Base-by-base conservation (phyloP, 2,329 filamentous ascomycete genomes). In the Lachnellula occidentalis region DNA sequence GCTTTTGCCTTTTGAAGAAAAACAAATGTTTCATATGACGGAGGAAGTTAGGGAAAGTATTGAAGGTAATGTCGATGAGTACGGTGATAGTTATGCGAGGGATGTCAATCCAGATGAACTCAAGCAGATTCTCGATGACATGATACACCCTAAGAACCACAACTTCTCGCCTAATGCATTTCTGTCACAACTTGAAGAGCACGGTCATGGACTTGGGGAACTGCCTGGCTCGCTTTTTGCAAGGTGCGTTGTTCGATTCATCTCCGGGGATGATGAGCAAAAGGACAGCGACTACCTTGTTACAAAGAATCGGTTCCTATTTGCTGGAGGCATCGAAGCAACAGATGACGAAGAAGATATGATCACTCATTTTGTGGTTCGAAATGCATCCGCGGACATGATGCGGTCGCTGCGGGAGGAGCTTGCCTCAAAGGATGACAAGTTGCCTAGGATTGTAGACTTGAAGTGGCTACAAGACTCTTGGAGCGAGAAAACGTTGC, bases 61-160 rank as follows among this genome's bases (percentile, higher is more conserved):
- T 9, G 76, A 79, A 37, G 72, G 73, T 3, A 88, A 87, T 59
- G 78, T 87, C 2, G 94, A 99, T 68, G 74, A 78, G 51, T 94
- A 83, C 63, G 88, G 87, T 0, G 94, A 99, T 68, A 92, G 90
- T 66, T 97, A 89, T 70, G 80, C 84, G 0, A 78, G 92, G 4
- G 84, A 95, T 63, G 73, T 87, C 8, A 77, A 75, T 1, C 63
- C 80, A 0, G 78, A 82, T 1, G 88, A 92, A 64, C 76, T 96
- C 47, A 74, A 70, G 39, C 67, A 68, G 3, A 66, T 85, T 0
- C 59, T 85, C 45, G 64, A 64, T 7, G 67, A 71, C 2, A 83
- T 85, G 75, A 53, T 60, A 11, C 55, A 57, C 22, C 74, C 76
- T 0, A 75, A 77, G 59, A 72, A 74, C n/a, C 67, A 72, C 5